A percentile compares a stretch with the other conserved stretches of the same genome.
phyloP scores from a whole-genome alignment of 148 eudicot species.

The Salicornia ramosissima region DNA sequence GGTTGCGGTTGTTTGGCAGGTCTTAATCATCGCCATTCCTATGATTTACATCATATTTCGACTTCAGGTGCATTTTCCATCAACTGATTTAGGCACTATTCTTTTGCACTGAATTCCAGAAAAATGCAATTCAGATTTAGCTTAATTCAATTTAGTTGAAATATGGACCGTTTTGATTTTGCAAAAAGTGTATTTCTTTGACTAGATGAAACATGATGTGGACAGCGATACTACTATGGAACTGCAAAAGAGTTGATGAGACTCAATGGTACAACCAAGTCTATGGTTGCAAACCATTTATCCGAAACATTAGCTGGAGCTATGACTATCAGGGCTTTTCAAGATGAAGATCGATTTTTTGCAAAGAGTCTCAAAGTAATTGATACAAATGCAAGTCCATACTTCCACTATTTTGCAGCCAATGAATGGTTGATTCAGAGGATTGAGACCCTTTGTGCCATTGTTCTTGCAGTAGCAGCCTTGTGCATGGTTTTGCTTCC shows the following conservation, averaged over 20 bases:
- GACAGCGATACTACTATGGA: slow-evolving; percentile 67
- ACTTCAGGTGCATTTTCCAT: slow-evolving; percentile 58
- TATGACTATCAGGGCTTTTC: slow-evolving; percentile 78
- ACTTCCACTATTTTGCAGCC: slow-evolving; percentile 74
- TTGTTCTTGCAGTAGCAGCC: slow-evolving; percentile 69
- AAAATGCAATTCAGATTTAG: too few species aligned
- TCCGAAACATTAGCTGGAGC: slow-evolving; percentile 83
- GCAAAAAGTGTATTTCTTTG: too few species aligned
- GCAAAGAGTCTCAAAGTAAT: slow-evolving; percentile 63
- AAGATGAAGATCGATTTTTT: slow-evolving; percentile 77
- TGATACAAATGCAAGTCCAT: slow-evolving; percentile 76
- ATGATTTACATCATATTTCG: slow-evolving; percentile 53
- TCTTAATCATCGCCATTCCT: slow-evolving; percentile 69
- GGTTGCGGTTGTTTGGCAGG: slow-evolving; percentile 76
- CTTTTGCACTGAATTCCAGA: too few species aligned
- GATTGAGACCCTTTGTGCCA: slow-evolving; percentile 64
- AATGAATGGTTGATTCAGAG: slow-evolving; percentile 90
- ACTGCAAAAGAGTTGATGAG: slow-evolving; percentile 86
- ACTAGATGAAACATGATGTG: slow-evolving; percentile 2
- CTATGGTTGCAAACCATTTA: slow-evolving; percentile 78
- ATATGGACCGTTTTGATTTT: too few species aligned
- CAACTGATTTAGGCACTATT: neutral
- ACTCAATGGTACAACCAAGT: slow-evolving; percentile 85
- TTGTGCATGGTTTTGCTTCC: slow-evolving; percentile 92
- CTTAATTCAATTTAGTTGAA: too few species aligned